A percentile compares a stretch with the other conserved stretches of the same genome.
phyloP scores from a whole-genome alignment of 2,329 filamentous ascomycete species.

The Trichoderma sp. region DNA sequence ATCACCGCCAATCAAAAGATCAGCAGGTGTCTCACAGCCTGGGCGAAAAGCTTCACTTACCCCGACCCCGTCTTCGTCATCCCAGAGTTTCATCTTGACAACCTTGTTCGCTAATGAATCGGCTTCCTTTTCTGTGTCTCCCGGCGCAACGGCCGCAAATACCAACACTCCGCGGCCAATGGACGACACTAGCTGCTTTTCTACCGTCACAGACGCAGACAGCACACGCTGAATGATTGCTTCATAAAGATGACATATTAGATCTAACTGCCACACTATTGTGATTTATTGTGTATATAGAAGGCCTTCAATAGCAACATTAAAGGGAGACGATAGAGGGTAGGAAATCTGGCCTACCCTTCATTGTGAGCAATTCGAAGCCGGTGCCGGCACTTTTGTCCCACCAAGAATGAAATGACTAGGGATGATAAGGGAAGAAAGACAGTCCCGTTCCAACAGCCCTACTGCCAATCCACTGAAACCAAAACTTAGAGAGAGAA shows the following conservation, averaged over 20 bases:
- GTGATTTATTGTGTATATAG: not conserved
- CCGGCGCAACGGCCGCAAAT: slow-evolving; percentile 86
- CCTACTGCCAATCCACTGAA: not conserved
- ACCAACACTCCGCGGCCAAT: slow-evolving; percentile 91
- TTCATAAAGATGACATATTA: slow-evolving; percentile 43
- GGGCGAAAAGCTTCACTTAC: slow-evolving; percentile 48
- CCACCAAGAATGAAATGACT: not conserved
- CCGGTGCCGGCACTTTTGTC: not conserved
- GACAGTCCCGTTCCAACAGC: not conserved
- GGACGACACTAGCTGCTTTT: slow-evolving; percentile 84
- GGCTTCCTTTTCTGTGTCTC: slow-evolving; percentile 87
- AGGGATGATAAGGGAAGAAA: not conserved
- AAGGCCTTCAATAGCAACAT: not conserved
- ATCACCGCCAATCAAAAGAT: slow-evolving; percentile 8
- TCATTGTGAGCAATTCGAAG: slow-evolving; percentile 14
- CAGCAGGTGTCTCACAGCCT: not conserved
- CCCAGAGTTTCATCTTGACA: slow-evolving; percentile 89
- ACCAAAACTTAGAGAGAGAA: not conserved
- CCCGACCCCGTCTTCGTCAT: slow-evolving; percentile 72
- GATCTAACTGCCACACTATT: slow-evolving; percentile 24
- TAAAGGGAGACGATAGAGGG: not conserved
- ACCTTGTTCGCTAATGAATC: slow-evolving; percentile 84
- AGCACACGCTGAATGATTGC: slow-evolving; percentile 92
- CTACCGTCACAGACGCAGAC: slow-evolving; percentile 93
- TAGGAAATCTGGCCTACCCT: slow-evolving; percentile 23